Conservation (phyloP, 257 asterid genomes). For the Solanum chiquidenum region DNA sequence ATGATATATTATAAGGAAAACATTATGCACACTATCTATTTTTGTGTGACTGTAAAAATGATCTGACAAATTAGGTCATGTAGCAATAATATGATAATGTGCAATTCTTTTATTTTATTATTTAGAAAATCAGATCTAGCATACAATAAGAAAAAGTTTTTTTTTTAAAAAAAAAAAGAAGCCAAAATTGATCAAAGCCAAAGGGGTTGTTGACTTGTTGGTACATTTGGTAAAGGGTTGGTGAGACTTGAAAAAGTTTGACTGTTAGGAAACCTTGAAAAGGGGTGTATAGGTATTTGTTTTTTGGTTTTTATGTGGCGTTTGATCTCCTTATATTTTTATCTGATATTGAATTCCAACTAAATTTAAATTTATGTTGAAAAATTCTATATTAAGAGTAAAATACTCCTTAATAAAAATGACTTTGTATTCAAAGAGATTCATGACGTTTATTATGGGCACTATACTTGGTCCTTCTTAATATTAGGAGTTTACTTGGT, state of each 20-base stretch:
- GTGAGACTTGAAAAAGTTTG: background rate
- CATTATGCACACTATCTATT: background rate
- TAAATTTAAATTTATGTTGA: fast-evolving
- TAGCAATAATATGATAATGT: background rate
- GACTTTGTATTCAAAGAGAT: background rate
- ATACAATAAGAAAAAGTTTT: background rate
- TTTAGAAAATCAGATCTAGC: background rate
- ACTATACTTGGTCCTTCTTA: background rate
- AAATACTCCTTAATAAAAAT: too few species aligned
- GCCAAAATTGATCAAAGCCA: background rate
- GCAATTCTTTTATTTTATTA: background rate
- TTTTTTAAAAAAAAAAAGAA: background rate
- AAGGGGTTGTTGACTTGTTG: background rate
- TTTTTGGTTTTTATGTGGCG: background rate
- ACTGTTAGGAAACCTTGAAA: background rate
- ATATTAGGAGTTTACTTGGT: background rate
- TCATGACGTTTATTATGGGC: background rate
- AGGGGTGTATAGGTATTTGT: background rate
- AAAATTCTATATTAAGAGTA: too few species aligned
- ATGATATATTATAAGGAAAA: background rate
- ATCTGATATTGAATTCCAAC: fast-evolving
- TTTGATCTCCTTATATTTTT: too few species aligned
- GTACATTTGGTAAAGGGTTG: background rate
- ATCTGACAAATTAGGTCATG: background rate
- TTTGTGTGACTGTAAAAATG: background rate